Conservation (phyloP, 2,329 filamentous ascomycete species). For the Alternaria dauci region DNA sequence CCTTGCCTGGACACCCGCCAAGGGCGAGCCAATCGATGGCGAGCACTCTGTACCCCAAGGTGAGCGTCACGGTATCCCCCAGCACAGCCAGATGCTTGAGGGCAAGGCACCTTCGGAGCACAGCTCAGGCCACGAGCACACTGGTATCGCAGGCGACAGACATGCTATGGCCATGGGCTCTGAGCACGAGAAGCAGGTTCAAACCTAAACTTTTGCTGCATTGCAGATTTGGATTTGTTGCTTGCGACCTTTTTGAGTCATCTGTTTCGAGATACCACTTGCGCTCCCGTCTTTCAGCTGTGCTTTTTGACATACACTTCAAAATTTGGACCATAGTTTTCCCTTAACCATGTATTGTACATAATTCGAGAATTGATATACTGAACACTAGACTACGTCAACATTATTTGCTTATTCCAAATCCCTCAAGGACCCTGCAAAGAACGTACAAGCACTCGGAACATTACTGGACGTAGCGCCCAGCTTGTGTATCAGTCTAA, state of each 20-base stretch:
- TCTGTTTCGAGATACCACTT: conserved; percentile 47
- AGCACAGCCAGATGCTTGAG: conserved; percentile 72
- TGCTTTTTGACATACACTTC: conserved; percentile 17
- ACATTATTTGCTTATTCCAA: background rate
- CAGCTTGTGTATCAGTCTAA: conserved; percentile 29
- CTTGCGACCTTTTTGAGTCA: conserved; percentile 22
- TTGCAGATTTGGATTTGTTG: conserved; percentile 19
- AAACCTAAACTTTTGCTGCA: conserved; percentile 18
- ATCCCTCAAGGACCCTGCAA: background rate
- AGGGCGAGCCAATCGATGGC: conserved; percentile 67
- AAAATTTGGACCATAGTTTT: conserved; percentile 11
- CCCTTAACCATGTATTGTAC: conserved; percentile 22
- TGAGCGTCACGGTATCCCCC: conserved; percentile 73
- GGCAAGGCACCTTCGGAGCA: conserved; percentile 60
- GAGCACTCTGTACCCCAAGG: conserved; percentile 70
- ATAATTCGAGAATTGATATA: conserved; percentile 20
- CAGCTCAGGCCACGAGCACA: conserved; percentile 55
- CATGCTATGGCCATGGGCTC: conserved; percentile 58
- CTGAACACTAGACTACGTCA: conserved; percentile 6
- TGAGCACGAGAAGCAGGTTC: conserved; percentile 52
- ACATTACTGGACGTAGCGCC: background rate
- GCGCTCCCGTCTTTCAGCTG: conserved; percentile 33
- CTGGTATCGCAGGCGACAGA: conserved; percentile 61
- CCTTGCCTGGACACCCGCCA: conserved; percentile 84
- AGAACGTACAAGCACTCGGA: background rate